Evolutionary conservation across 345 rosid species (phyloP).

Genomic region (Hibiscus syriacus): DNA sequence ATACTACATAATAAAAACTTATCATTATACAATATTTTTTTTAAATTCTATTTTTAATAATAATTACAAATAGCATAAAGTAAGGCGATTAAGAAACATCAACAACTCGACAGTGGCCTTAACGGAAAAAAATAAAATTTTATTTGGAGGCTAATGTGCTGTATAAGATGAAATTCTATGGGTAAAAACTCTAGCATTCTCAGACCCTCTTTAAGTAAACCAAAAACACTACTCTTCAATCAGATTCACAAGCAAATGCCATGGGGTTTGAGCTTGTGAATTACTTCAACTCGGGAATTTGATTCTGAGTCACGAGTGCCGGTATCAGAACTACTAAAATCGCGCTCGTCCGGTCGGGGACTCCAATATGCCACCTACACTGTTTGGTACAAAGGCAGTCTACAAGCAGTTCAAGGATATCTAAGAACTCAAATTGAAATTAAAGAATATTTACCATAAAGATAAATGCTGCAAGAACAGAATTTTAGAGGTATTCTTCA

Average conservation of each 20-base stretch:
- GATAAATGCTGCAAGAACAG: not conserved
- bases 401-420: not conserved
- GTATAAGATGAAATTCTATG: not conserved
- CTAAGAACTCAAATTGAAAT: not conserved
- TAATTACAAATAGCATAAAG: no score
- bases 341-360: not conserved
- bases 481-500: not conserved
- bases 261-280: not conserved
- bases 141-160: not conserved
- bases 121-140: no score
- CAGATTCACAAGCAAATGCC: not conserved
- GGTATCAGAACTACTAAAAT: not conserved
- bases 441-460: not conserved
- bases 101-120: no score
- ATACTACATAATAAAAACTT: no score
- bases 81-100: no score
- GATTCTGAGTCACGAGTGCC: not conserved
- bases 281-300: not conserved
- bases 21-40: no score
- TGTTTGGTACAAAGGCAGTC: not conserved
- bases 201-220: not conserved
- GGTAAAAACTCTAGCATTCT: not conserved
- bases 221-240: not conserved
- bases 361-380: not conserved
- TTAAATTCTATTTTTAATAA: no score